Percentiles rank a stretch among this genome's conserved stretches.
phyloP scores from a whole-genome alignment of 495 filamentous ascomycete genomes.

The Mycothermus thermophilus region DNA sequence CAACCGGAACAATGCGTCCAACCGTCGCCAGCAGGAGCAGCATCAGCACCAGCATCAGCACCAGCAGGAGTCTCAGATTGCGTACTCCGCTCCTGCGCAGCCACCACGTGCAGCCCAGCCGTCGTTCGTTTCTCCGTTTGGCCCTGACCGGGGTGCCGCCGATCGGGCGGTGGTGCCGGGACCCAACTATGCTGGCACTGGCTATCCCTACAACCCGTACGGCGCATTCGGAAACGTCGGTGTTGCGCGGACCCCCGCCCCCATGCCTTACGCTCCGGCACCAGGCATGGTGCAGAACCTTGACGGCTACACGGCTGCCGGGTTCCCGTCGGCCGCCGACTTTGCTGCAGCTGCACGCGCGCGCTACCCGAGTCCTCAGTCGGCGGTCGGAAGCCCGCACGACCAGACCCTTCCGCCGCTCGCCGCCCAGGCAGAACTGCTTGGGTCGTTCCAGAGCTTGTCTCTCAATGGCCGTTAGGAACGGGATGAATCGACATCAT shows the following conservation, averaged over 20 bases:
- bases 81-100: conserved; percentile 22
- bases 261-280: conserved; percentile 17
- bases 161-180: conserved; percentile 23
- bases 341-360: conserved; percentile 27
- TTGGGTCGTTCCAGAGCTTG: conserved; percentile 36
- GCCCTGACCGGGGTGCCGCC: conserved; percentile 2
- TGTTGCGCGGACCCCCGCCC: not conserved
- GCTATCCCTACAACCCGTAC: conserved; percentile 33
- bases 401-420: conserved; percentile 24
- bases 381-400: conserved; percentile 18
- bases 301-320: conserved; percentile 25
- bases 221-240: conserved; percentile 26
- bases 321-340: conserved; percentile 29
- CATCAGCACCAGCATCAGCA: conserved; percentile 32
- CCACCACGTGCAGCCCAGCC: conserved; percentile 26
- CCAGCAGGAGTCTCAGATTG: conserved; percentile 27
- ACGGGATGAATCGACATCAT: conserved; percentile 7
- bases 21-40: conserved; percentile 35
- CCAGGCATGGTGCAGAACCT: conserved; percentile 27
- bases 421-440: conserved; percentile 31
- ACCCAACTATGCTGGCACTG: conserved; percentile 21
- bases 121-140: conserved; percentile 23
- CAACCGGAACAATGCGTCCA: conserved; percentile 24
- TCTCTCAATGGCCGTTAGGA: conserved; percentile 36
- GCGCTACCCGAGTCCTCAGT: conserved; percentile 30